These are phyloP conservation scores for Tripterygium wilfordii DNA, from an alignment of 177 flowering plant species.

Conservation along the genomic window DNA sequence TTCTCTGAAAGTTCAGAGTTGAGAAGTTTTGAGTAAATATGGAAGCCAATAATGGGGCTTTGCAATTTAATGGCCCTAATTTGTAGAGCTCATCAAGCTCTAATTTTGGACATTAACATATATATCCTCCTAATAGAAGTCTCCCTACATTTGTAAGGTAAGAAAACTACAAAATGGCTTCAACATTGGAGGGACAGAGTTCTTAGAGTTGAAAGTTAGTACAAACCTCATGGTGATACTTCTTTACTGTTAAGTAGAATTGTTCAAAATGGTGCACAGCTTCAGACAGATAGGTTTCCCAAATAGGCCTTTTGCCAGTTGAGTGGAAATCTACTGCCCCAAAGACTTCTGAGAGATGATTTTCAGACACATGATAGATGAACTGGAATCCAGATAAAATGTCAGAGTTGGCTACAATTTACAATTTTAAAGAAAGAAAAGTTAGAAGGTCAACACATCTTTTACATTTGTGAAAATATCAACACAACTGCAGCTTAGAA, in stretches of 20 bases:
- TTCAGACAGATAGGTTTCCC: slow-evolving; percentile 28
- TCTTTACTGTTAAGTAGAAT: slow-evolving; percentile 25
- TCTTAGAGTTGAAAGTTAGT: not conserved
- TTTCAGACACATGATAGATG: not conserved
- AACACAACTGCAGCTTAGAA: no score
- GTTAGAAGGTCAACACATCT: not conserved
- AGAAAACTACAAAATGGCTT: not conserved
- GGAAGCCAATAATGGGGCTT: no score
- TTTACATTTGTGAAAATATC: no score
- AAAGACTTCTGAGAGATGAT: slow-evolving; percentile 22
- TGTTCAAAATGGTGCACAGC: slow-evolving; percentile 23
- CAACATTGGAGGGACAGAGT: no score
- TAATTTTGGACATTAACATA: no score
- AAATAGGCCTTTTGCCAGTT: slow-evolving; percentile 10
- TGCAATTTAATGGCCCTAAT: no score
- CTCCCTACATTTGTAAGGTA: no score
- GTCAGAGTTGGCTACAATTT: not conserved
- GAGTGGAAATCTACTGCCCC: slow-evolving; percentile 20
- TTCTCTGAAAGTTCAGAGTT: no score
- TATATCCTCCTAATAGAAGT: no score
- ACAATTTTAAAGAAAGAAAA: not conserved
- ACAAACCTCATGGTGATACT: slow-evolving; percentile 67
- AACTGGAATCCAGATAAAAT: slow-evolving; percentile 8
- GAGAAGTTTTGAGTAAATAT: no score
- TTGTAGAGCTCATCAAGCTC: no score